phyloP scores from a whole-genome alignment of 208 protist genomes.

The Leishmania amazonensis region DNA sequence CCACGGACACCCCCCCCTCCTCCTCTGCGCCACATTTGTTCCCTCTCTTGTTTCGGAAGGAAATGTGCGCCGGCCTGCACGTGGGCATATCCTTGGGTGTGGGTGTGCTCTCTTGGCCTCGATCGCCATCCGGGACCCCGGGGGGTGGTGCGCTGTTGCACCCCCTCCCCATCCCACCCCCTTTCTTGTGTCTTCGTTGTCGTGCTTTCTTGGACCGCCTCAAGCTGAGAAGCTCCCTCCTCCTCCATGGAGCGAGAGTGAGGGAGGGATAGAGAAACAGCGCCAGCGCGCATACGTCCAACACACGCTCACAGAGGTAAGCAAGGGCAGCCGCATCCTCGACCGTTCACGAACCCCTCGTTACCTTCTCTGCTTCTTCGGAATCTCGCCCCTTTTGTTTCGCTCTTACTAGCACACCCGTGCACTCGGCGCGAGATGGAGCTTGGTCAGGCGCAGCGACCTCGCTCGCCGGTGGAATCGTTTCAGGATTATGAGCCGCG shows the following conservation, averaged over 20 bases:
- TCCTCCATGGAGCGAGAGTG: neutral
- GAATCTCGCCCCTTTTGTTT: neutral
- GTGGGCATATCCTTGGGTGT: neutral
- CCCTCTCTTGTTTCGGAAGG: neutral
- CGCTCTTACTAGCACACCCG: neutral
- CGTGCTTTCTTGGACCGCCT: neutral
- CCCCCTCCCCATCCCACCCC: neutral
- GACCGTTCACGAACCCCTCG: neutral
- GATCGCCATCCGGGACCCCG: neutral
- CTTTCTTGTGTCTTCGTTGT: neutral
- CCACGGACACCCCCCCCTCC: neutral
- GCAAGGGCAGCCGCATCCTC: neutral
- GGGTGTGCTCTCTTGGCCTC: neutral
- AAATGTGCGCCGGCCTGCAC: neutral
- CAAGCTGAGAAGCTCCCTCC: neutral
- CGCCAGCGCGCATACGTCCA: neutral
- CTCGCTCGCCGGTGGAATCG: conserved; percentile 40
- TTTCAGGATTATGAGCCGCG: conserved; percentile 64
- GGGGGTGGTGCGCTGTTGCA: neutral
- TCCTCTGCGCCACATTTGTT: neutral
- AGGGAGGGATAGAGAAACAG: neutral
- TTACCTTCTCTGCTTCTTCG: neutral
- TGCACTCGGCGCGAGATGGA: conserved; percentile 43
- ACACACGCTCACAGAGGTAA: neutral
- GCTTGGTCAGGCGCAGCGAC: conserved; percentile 61